Evolutionary conservation across 495 filamentous ascomycete species (phyloP).

Genomic region (Penicillium diatomitis): DNA sequence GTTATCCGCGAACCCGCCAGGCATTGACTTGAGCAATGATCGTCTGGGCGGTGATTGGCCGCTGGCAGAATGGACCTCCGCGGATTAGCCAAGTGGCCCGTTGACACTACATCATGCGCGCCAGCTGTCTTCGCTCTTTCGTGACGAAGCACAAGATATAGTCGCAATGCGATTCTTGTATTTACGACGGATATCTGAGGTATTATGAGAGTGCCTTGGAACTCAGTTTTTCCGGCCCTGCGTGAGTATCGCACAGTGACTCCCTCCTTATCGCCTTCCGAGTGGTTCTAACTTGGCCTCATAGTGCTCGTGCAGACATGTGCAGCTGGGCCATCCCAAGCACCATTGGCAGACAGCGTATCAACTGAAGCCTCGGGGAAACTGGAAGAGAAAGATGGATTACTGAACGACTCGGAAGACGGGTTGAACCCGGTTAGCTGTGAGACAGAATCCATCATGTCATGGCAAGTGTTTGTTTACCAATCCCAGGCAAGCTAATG

Average conservation of each 20-base stretch:
- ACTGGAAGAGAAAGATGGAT: slow-evolving; percentile 6
- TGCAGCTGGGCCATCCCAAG: slow-evolving; percentile 22
- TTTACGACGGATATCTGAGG: slow-evolving; percentile 11
- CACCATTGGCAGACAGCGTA: slow-evolving; percentile 10
- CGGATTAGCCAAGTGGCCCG: slow-evolving; percentile 36
- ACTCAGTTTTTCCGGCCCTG: slow-evolving; percentile 31
- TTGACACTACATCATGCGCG: slow-evolving; percentile 16
- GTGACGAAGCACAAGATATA: not conserved
- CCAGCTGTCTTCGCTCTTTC: slow-evolving; percentile 1
- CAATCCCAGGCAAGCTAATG: not conserved
- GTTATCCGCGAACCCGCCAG: too few relatives aligned
- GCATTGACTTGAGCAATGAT: too few relatives aligned
- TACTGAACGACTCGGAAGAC: slow-evolving; percentile 12
- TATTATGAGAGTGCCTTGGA: slow-evolving; percentile 35
- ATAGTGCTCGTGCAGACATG: slow-evolving; percentile 30
- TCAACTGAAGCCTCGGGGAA: slow-evolving; percentile 13
- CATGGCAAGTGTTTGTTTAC: not conserved
- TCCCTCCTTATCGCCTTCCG: not conserved
- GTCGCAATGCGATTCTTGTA: slow-evolving; percentile 37
- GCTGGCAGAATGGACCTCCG: slow-evolving; percentile 37
- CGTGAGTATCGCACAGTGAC: slow-evolving; percentile 19
- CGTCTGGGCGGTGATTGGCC: slow-evolving; percentile 14
- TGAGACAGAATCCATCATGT: slow-evolving; percentile 10
- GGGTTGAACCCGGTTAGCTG: slow-evolving; percentile 22
- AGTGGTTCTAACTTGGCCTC: slow-evolving; percentile 18